Evolutionary conservation across 257 asterid genomes (phyloP).

Genomic region (Lycium barbarum): DNA sequence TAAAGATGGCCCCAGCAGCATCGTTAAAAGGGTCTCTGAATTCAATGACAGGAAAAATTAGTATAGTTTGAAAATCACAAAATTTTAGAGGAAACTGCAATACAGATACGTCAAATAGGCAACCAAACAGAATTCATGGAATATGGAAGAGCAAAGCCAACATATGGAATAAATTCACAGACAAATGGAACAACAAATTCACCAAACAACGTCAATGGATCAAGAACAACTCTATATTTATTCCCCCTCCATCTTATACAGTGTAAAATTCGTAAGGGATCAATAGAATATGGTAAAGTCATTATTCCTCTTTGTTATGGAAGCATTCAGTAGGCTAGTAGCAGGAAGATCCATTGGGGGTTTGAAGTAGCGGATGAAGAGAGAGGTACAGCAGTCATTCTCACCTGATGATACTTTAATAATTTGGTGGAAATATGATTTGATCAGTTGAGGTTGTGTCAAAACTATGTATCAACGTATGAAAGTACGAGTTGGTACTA

Average conservation of each 20-base stretch:
- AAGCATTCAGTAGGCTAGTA: neutral
- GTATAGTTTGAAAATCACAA: neutral
- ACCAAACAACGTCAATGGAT: neutral
- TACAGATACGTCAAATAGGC: neutral
- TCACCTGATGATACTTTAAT: neutral
- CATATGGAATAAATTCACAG: neutral
- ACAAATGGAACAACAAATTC: neutral
- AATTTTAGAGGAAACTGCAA: slow-evolving; percentile 18
- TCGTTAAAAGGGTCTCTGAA: slow-evolving; percentile 58
- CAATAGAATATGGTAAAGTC: neutral
- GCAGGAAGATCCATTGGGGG: neutral
- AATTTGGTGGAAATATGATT: neutral
- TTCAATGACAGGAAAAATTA: slow-evolving; percentile 17
- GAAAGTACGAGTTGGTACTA: slow-evolving; percentile 4
- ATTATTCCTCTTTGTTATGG: neutral
- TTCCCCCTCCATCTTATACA: neutral
- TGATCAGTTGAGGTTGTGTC: neutral
- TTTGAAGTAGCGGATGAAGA: neutral
- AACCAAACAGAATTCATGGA: neutral
- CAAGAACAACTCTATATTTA: slow-evolving; percentile 15
- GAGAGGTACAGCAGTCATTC: neutral
- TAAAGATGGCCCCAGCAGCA: slow-evolving; percentile 65
- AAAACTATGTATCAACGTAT: neutral
- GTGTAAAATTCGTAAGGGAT: neutral
- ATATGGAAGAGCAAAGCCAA: neutral